Evolutionary conservation across 139 green algal genomes (phyloP).

Genomic region (Coelastrella sp.): DNA sequence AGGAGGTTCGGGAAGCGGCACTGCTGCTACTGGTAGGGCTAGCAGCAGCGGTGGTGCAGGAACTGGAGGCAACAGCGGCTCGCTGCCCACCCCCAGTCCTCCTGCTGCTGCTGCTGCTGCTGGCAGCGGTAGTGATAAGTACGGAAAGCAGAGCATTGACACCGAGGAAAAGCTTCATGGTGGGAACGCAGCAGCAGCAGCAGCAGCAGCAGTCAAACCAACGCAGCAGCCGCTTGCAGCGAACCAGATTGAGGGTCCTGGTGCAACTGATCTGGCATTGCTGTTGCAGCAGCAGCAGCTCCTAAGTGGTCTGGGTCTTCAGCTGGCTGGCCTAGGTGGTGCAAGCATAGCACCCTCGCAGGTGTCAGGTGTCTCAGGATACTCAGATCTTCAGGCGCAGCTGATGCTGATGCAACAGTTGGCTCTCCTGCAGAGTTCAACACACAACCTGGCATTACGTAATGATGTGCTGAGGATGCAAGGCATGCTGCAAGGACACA

Average conservation of each 20-base stretch:
- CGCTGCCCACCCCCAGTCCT: too few species aligned
- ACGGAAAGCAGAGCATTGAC: background rate
- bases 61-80: background rate
- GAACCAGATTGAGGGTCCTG: too few species aligned
- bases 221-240: too few species aligned
- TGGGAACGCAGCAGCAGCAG: background rate
- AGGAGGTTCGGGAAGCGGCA: background rate
- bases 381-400: conserved; percentile 40
- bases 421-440: conserved; percentile 7
- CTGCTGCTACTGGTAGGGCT: background rate
- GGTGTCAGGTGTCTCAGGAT: background rate
- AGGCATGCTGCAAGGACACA: conserved; percentile 28
- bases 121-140: background rate
- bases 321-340: too few species aligned
- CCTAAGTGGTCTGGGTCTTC: background rate
- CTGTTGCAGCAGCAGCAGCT: conserved; percentile 4
- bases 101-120: background rate
- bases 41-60: conserved; percentile 4
- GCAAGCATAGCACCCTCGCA: background rate
- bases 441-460: conserved; percentile 10
- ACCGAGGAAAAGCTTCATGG: background rate
- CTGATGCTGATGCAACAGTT: conserved; percentile 46
- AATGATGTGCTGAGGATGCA: conserved; percentile 35
- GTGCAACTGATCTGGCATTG: background rate
- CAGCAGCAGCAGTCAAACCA: too few species aligned